Conservation (phyloP, 169 alveolate genomes). For the Plasmodium gallinaceum region DNA sequence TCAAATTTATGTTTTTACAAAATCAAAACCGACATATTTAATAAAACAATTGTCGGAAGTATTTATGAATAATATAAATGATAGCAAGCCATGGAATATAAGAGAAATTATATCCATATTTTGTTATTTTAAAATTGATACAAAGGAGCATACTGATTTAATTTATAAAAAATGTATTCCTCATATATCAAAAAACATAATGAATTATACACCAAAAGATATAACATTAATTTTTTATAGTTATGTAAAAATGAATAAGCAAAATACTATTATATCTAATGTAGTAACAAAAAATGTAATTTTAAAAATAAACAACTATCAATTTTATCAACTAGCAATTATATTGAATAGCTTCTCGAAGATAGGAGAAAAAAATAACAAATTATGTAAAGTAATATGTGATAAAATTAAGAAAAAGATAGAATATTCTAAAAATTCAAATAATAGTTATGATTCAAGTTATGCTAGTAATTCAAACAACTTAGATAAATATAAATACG, state of each 20-base stretch:
- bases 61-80: constrained; percentile 14
- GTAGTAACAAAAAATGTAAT: constrained; percentile 38
- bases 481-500: not conserved
- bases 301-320: constrained; percentile 17
- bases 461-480: not conserved
- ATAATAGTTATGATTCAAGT: not conserved
- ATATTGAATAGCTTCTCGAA: constrained; percentile 28
- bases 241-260: constrained; percentile 35
- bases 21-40: constrained; percentile 34
- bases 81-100: constrained; percentile 41
- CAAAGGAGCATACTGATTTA: constrained; percentile 6
- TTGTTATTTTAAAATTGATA: constrained; percentile 40
- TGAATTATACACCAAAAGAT: constrained; percentile 49
- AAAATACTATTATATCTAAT: constrained; percentile 21
- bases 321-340: constrained; percentile 59
- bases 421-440: not conserved
- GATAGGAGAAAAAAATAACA: constrained; percentile 58
- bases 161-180: constrained; percentile 58
- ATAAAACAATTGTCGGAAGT: constrained; percentile 33
- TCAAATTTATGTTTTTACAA: constrained; percentile 34
- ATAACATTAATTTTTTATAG: constrained; percentile 39
- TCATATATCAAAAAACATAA: constrained; percentile 27
- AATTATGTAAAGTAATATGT: constrained; percentile 42
- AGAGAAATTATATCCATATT: constrained; percentile 56
- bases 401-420: constrained; percentile 40